Percentiles rank a stretch among this genome's conserved stretches.
Evolutionary conservation across 345 rosid species (phyloP).

Genomic region (Carallia brachiata): DNA sequence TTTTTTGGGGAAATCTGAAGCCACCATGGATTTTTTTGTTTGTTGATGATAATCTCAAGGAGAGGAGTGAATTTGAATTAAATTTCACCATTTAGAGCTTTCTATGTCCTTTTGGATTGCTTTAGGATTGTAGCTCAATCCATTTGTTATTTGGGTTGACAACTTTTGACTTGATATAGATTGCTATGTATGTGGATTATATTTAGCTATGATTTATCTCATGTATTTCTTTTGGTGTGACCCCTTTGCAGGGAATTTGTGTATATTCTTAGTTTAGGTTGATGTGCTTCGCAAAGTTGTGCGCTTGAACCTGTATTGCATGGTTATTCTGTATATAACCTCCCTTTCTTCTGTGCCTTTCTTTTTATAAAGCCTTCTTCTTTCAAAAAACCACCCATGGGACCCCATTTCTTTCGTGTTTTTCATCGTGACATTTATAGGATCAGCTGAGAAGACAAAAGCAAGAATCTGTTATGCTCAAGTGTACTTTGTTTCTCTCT

Average conservation of each 20-base stretch:
- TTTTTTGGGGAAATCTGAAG: not conserved
- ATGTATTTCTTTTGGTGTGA: no score
- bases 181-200: no score
- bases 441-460: constrained; percentile 35
- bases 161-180: no score
- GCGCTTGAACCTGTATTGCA: constrained; percentile 69
- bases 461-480: not conserved
- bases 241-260: constrained; percentile 15
- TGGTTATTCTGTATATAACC: constrained; percentile 67
- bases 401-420: constrained; percentile 40
- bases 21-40: not conserved
- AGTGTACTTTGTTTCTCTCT: constrained; percentile 11
- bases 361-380: constrained; percentile 1
- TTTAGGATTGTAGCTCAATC: no score
- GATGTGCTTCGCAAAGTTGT: constrained; percentile 55
- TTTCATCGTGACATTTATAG: constrained; percentile 40
- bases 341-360: not conserved
- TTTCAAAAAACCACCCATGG: constrained; percentile 35
- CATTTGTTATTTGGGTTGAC: no score
- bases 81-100: no score
- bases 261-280: constrained; percentile 11
- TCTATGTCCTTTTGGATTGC: no score
- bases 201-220: no score
- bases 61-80: no score
- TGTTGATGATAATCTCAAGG: not conserved